phyloP scores from a whole-genome alignment of 2,329 filamentous ascomycete species.

The Phialophora chinensis region DNA sequence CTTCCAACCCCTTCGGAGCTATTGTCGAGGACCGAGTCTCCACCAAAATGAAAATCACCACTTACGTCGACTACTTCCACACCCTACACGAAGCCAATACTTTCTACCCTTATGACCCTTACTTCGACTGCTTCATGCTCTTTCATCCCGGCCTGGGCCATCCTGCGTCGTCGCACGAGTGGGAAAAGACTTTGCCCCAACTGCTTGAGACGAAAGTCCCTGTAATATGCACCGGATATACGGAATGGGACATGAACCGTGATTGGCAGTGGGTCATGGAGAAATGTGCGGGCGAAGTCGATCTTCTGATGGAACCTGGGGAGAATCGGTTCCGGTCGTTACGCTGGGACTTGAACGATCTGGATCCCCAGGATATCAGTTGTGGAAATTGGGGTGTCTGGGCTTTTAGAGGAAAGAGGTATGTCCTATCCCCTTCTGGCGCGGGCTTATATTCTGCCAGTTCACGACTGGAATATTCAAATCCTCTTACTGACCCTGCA shows the following conservation, averaged over 20 bases:
- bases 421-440: constrained; percentile 44
- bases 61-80: constrained; percentile 97
- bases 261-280: constrained; percentile 90
- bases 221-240: constrained; percentile 94
- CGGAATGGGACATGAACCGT: constrained; percentile 89
- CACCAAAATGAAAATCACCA: constrained; percentile 92
- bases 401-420: constrained; percentile 97
- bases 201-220: constrained; percentile 95
- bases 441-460: neutral
- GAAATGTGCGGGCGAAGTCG: constrained; percentile 86
- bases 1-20: constrained; percentile 89
- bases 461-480: neutral
- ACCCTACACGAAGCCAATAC: constrained; percentile 88
- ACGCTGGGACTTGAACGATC: constrained; percentile 94
- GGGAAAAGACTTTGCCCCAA: constrained; percentile 86
- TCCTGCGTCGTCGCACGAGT: constrained; percentile 90
- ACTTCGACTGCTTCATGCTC: constrained; percentile 96
- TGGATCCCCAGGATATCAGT: constrained; percentile 90
- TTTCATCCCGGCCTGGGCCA: constrained; percentile 98
- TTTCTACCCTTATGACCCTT: constrained; percentile 94
- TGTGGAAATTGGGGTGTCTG: constrained; percentile 98
- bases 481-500: constrained; percentile 21
- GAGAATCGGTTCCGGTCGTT: constrained; percentile 94
- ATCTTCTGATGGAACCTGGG: constrained; percentile 86
- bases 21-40: constrained; percentile 90